These are phyloP conservation scores for Dysphania ambrosioides DNA, from an alignment of 148 eudicot genomes.

Conservation along the genomic window DNA sequence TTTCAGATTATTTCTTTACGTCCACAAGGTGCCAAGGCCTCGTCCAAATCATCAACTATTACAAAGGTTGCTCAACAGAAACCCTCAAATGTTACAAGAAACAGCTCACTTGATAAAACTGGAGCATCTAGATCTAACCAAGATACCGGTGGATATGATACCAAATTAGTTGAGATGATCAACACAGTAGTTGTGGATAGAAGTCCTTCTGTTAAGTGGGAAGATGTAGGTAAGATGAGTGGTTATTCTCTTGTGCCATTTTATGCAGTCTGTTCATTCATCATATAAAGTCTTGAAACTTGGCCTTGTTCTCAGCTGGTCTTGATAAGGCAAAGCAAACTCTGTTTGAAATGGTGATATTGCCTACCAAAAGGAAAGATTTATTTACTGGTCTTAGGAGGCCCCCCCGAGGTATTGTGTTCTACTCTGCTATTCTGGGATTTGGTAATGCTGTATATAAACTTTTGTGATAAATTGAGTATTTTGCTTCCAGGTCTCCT, in stretches of 20 bases:
- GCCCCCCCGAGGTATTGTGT: conserved; percentile 77
- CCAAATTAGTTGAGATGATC: conserved; percentile 83
- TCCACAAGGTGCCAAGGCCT: conserved; percentile 41
- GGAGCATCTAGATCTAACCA: conserved; percentile 48
- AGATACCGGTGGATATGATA: conserved; percentile 58
- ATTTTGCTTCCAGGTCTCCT: conserved; percentile 61
- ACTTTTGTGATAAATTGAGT: background rate
- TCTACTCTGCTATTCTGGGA: background rate
- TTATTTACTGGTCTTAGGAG: conserved; percentile 93
- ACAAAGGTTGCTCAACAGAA: conserved; percentile 39
- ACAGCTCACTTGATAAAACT: conserved; percentile 34
- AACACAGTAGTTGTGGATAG: conserved; percentile 86
- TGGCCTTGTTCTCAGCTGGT: conserved; percentile 60
- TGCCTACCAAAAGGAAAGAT: conserved; percentile 91
- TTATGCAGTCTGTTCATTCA: conserved; percentile 3
- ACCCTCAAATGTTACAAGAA: conserved; percentile 32
- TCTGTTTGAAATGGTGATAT: conserved; percentile 86
- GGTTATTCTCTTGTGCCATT: conserved; percentile 10
- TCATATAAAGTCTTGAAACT: background rate
- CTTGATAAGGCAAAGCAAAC: conserved; percentile 98
- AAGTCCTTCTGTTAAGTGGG: conserved; percentile 99
- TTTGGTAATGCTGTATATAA: background rate
- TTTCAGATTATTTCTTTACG: conserved; percentile 40
- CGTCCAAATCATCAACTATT: conserved; percentile 33
- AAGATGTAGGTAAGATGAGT: conserved; percentile 78